Conservation (phyloP, 2,329 filamentous ascomycete genomes). For the Monosporascus cannonballus region DNA sequence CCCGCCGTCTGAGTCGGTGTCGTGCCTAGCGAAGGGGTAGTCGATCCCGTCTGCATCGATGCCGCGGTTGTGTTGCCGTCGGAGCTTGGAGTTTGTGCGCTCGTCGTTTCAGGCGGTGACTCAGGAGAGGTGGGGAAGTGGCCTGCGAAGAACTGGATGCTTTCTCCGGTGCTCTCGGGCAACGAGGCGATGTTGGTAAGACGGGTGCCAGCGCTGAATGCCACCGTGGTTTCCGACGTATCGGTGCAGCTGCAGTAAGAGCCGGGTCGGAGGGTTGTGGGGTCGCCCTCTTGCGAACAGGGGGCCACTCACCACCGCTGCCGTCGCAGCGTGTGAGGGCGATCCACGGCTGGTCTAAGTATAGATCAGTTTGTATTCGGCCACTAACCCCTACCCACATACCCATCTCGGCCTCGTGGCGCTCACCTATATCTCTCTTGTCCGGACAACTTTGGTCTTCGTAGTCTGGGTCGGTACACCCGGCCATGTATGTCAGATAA, state of each 20-base stretch:
- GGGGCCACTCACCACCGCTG: slow-evolving; percentile 8
- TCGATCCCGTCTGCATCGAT: not conserved
- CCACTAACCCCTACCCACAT: no score
- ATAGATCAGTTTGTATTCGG: not conserved
- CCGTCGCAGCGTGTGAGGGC: slow-evolving; percentile 9
- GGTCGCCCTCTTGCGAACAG: slow-evolving; percentile 14
- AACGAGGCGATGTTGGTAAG: slow-evolving; percentile 12
- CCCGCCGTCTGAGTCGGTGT: not conserved
- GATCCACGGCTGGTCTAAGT: slow-evolving; percentile 9
- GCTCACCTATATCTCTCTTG: slow-evolving; percentile 8
- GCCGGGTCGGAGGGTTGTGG: slow-evolving; percentile 13
- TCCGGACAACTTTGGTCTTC: slow-evolving; percentile 6
- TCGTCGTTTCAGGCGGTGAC: not conserved
- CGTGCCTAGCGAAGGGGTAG: not conserved
- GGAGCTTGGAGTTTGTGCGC: not conserved
- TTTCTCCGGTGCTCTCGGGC: slow-evolving; percentile 11
- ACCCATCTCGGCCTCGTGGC: no score
- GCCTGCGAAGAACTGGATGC: slow-evolving; percentile 12
- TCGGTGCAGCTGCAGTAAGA: slow-evolving; percentile 16
- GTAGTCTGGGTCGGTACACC: slow-evolving; percentile 10
- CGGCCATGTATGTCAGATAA: slow-evolving; percentile 11
- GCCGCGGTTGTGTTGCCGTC: not conserved
- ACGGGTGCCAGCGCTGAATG: slow-evolving; percentile 11
- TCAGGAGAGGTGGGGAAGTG: slow-evolving; percentile 4
- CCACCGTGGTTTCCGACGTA: slow-evolving; percentile 11